Base-by-base conservation (phyloP, 1,284 basidiomycete genomes). In the Leccinum subfulvum region DNA sequence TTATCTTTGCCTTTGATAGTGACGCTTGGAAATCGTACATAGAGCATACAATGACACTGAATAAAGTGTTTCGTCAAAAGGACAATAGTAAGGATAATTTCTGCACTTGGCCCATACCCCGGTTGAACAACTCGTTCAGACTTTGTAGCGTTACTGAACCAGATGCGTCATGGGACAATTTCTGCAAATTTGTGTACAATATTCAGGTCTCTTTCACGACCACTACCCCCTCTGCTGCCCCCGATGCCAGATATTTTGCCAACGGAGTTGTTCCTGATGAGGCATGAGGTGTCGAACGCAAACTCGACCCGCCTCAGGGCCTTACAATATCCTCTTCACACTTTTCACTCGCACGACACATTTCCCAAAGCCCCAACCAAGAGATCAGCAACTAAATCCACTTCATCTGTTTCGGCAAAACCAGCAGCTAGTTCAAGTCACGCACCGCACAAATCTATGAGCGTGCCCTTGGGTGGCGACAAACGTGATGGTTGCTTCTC, bases 1-100 rank as follows among this genome's bases (percentile, higher is more conserved):
- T 72, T 3, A 69, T 76, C 53, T 94, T 93, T 67, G 88, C 88
- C 1, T 95, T 96, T 69, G 91, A 95, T 71, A 89, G 90, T 13
- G 78, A 82, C 37, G 83, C 84, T 26, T 96, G 94, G 94, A 76
- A 81, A 14, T 75, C 80, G 23, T 86, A 85, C 44, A 86, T 95
- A 65, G 75, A 80, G 56, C 80, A 87, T 66, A 90, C 86, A 3
- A 82, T 94, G 65, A 90, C 87, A 58, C 79, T 96, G 4, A 89
- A 82, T 4, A 85, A 91, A 67, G 92, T 95, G 10, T 94, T 92
- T 65, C 77, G 84, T 18, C 84, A 85, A 68, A 84, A 80, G 57
- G 83, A 85, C 51, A 70, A 77, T 61, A 68, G 85, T 82, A 65
- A 61, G 78, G 67, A 18, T 13, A 2, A 26, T 7, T 2, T 28